Base-by-base conservation (phyloP, 345 rosid genomes). In the Rhodomyrtus tomentosa region DNA sequence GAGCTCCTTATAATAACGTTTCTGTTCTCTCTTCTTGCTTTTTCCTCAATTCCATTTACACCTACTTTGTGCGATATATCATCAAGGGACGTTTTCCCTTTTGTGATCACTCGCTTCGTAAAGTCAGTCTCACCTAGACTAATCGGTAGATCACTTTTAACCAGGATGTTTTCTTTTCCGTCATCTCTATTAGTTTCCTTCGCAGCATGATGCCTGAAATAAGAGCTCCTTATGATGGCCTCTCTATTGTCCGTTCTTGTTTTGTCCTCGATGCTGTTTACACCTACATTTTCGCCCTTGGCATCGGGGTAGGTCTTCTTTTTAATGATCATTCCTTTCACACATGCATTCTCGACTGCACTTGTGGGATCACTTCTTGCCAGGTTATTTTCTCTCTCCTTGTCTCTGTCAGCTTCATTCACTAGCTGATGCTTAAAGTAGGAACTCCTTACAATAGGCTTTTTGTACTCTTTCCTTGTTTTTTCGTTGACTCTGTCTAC, bases 351-450 rank as follows among this genome's bases (percentile, higher is more conserved):
- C 40, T 27, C 20, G 20, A 38, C 36, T 48, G 40, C 0, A 53
- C 51, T 40, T 49, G 86, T 56, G 76, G 83, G 55, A 89, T 80
- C 84, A 84, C 85, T 87, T 82, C 84, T 89, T 83, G 73, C 85
- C 49, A 20, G 84, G 76, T 81, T 56, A 50, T 36, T 88, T 82
- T 87, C 92, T 62, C 84, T 87, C 85, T 88, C 84, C 85, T 87
- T 84, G 62, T 86, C 91, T 85, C 58, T 85, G 76, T 87, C 84
- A 85, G 59, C 89, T 87, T 85, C 86, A 62, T 82, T 86, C 45
- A 25, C 88, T 85, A 91, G 88, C 88, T 94, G 93, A 73, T 89
- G 91, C 89, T 90, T 91, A 76, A 93, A 95, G 88, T 90, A 96
- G 48, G 91, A 86, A 92, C 98, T 94, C 89, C 93, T 90, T 82